These are phyloP conservation scores for Simmondsia chinensis DNA, from an alignment of 148 eudicot genomes.

Conservation along the genomic window DNA sequence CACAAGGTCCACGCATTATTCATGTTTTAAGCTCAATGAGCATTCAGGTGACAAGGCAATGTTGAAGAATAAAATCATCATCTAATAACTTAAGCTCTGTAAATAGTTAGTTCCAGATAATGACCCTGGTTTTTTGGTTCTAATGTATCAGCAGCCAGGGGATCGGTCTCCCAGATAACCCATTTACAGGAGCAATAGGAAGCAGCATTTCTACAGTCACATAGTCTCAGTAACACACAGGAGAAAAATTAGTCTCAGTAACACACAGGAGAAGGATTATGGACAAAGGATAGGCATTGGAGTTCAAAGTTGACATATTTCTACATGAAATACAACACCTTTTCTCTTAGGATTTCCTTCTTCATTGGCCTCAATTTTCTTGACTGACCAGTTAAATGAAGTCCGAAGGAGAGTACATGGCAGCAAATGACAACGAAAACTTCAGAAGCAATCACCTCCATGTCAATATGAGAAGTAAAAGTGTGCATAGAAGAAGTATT, in stretches of 20 bases:
- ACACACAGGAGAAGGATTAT: conserved; percentile 2
- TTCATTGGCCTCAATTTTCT: too few relatives aligned
- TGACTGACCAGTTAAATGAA: conserved; percentile 7
- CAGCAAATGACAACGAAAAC: background rate
- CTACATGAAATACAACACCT: too few relatives aligned
- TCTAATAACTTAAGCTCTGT: too few relatives aligned
- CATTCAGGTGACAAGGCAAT: too few relatives aligned
- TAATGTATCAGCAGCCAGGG: conserved; percentile 27
- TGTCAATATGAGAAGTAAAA: conserved; percentile 16
- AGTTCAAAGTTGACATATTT: conserved; percentile 2
- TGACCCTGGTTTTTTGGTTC: too few relatives aligned
- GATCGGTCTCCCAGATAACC: conserved; percentile 58
- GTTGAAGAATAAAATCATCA: too few relatives aligned
- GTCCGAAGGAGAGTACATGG: background rate
- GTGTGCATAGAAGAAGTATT: conserved; percentile 13
- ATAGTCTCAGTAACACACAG: conserved; percentile 15
- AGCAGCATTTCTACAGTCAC: conserved; percentile 34
- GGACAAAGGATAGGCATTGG: conserved; percentile 5
- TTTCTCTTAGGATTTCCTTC: too few relatives aligned
- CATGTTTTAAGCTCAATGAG: too few relatives aligned
- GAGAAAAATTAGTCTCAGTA: conserved; percentile 3
- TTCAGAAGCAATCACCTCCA: conserved; percentile 15
- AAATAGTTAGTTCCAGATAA: too few relatives aligned
- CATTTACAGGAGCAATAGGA: conserved; percentile 33
- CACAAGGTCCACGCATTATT: too few relatives aligned